phyloP scores from a whole-genome alignment of 1,139 yeast species.

The Saccharomycopsis crataegensis region DNA sequence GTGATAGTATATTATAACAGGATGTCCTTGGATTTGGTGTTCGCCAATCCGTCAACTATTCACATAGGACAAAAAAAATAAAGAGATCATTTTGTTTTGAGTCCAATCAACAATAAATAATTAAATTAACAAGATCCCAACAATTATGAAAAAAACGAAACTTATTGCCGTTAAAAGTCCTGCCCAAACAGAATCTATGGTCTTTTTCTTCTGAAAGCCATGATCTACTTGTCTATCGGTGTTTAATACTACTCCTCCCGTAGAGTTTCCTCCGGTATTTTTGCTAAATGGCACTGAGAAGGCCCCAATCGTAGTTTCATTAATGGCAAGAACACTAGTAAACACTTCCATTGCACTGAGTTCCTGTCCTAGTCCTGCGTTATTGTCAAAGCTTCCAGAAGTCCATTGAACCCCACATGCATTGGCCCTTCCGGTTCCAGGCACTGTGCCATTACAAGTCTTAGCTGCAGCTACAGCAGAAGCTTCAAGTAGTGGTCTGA shows the following conservation, averaged over 20 bases:
- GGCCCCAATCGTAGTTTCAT: not conserved
- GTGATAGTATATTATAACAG: no score
- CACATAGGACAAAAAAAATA: no score
- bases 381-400: slow-evolving; percentile 40
- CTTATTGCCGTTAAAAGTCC: no score
- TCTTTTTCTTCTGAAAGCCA: no score
- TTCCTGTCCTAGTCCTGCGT: slow-evolving; percentile 57
- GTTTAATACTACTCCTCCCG: slow-evolving; percentile 22
- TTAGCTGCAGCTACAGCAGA: slow-evolving; percentile 49
- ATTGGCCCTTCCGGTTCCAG: slow-evolving; percentile 27
- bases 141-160: no score
- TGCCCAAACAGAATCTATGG: no score
- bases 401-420: slow-evolving; percentile 51
- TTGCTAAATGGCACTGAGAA: slow-evolving; percentile 16
- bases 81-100: no score
- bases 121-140: no score
- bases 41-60: no score
- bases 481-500: slow-evolving; percentile 38
- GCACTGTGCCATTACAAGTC: slow-evolving; percentile 40
- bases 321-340: slow-evolving; percentile 35
- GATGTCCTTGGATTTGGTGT: no score
- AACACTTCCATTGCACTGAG: slow-evolving; percentile 52
- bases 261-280: slow-evolving; percentile 41
- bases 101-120: no score
- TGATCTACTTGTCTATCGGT: no score